Base-by-base conservation (phyloP, 441 rosid genomes). In the Melastoma candidum region DNA sequence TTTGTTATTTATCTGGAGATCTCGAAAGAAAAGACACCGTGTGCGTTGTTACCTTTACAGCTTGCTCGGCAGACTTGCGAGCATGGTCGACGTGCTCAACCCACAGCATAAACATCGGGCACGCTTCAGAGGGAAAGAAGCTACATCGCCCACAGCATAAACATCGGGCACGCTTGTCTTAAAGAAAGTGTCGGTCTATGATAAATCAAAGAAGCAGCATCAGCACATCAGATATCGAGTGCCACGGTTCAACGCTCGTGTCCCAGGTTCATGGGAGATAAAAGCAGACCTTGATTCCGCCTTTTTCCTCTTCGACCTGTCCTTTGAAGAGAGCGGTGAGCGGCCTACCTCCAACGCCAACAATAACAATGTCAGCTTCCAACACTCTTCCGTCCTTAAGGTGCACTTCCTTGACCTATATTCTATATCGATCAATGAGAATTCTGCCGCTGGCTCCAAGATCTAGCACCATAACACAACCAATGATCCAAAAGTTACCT, bases 21-120 rank as follows among this genome's bases (percentile, higher is more conserved):
- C 39, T 29, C 39, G 4, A 29, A 27, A 29, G 39, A 29, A 29
- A n/a, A n/a, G 26, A 26, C 7, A 47, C 43, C 44, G 1, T 46
- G n/a, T 24, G 47, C 53, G 44, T 11, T 54, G 25, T 47, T 69
- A 92, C 98, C 94, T 85, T 92, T 13, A 85, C 98, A 53, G 98
- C 95, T 63, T 92, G 97, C 77, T 88, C 97, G 11, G 98, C 98
- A 32, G 98, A 92, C 79, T 88, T 88, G 48, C 98, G 97, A 52
- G 98, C 84, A 72, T 92, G 98, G 61, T 92, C 98, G 53, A 92
- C 98, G 56, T 92, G 98, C 63, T 92, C 98, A 58, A 92, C 98
- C 70, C 98, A 84, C 70, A 97, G 77, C 12, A 81, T 54, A n/a
- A 7, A 88, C 98, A 43, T 72, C 68, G 49, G 78, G 88, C 76